Evolutionary conservation across 225 moss, liverwort and hornwort genomes (phyloP), one percentile per base, ranked within the genome.

Genomic region (Antitrichia curtipendula): DNA sequence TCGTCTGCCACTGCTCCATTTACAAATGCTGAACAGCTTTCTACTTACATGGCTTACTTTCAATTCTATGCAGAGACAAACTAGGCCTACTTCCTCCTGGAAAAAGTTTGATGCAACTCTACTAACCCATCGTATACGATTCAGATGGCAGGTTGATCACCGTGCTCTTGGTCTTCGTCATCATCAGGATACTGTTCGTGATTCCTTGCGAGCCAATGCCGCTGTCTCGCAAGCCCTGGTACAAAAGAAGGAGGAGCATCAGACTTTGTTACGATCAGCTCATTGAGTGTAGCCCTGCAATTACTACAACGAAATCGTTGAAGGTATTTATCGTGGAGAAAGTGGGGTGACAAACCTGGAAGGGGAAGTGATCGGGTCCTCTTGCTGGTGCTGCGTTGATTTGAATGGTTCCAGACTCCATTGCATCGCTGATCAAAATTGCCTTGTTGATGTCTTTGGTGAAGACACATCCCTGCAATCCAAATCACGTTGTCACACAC

Each of bases 151-250:
- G 86, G 80, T 94, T 94, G 88, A 94, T 92, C 47, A 94, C 94
- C 34, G 94, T 94, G 90, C 94, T 94, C 89, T 94, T 94, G 53
- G 88, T 86, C 83, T 94, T 94, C 47, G 94, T 94, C 94, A 94
- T 94, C 92, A 94, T 94, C 60, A 58, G 22, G 76, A 93, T 93
- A n/a, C 94, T 93, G 91, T 94, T 94, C 31, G 94, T 94, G 36
- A 94, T 94, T 68, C 94, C 94, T 90, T 94, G 94, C 10, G 94
- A 94, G 45, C 94, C 94, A 13, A 94, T 94, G 45, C 94, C 94
- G 28, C 92, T 94, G 86, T 94, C 94, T 32, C 94, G 89, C 84
- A 94, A 88, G 71, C 94, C 92, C 92, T 91, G 72, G 41, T 38
- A 36, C 34, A n/a, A 34, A 63, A 63, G 16, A 60, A 70, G 54